Conservation (phyloP, 2,329 filamentous ascomycete species). For the Fusarium nematophilum region DNA sequence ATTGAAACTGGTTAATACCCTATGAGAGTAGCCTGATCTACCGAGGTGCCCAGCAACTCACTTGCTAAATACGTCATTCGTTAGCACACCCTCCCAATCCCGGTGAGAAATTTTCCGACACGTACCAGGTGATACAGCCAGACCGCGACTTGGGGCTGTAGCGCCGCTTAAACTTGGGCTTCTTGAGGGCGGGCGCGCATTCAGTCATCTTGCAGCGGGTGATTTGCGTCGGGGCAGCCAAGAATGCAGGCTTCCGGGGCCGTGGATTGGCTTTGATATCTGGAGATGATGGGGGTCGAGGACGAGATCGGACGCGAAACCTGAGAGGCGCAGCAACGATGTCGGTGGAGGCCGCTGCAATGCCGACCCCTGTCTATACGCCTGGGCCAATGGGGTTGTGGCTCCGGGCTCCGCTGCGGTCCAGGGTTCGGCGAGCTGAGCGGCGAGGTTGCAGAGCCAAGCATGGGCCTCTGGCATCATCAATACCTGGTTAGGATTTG, state of each 20-base stretch:
- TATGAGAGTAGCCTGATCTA: neutral
- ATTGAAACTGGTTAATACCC: neutral
- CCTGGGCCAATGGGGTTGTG: too few species aligned
- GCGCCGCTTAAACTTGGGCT: conserved; percentile 28
- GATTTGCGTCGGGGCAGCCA: neutral
- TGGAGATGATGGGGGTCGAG: neutral
- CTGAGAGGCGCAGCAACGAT: conserved; percentile 10
- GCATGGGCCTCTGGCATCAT: too few species aligned
- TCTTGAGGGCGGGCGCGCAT: conserved; percentile 12
- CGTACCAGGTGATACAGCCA: conserved; percentile 39
- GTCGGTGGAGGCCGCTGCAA: neutral
- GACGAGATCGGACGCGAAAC: too few species aligned
- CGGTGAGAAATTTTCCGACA: neutral
- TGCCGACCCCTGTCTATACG: conserved; percentile 14
- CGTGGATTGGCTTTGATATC: conserved; percentile 12
- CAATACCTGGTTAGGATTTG: too few species aligned
- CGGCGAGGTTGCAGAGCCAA: too few species aligned
- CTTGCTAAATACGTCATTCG: conserved; percentile 12
- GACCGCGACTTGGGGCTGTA: conserved; percentile 34
- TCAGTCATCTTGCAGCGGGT: neutral
- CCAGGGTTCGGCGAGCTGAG: too few species aligned
- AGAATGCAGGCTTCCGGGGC: neutral
- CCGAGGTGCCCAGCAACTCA: neutral
- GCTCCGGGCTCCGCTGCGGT: too few species aligned
- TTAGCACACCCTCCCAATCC: conserved; percentile 5